Conservation (phyloP, 768 basidiomycete species). For the Lentinula detonsa region DNA sequence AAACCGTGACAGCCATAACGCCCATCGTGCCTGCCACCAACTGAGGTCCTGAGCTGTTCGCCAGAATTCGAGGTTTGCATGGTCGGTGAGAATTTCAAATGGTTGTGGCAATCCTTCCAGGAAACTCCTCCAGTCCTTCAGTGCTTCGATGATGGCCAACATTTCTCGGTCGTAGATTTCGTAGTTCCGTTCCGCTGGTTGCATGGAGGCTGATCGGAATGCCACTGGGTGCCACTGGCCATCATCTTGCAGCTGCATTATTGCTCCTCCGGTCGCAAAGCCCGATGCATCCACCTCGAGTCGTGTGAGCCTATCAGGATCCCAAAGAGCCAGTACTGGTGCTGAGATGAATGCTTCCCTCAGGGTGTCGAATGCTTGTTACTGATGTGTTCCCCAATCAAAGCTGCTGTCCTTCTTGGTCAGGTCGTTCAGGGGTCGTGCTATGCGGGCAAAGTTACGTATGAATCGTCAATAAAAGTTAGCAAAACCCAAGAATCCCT, state of each 20-base stretch:
- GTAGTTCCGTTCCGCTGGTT: background rate
- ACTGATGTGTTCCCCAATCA: background rate
- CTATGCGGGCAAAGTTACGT: too few species aligned
- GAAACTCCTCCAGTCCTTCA: conserved; percentile 8
- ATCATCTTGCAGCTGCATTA: background rate
- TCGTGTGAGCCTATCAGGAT: background rate
- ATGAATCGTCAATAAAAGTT: too few species aligned
- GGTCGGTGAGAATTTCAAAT: conserved; percentile 1
- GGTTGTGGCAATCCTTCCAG: conserved; percentile 9
- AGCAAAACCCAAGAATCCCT: too few species aligned
- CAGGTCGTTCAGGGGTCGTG: background rate
- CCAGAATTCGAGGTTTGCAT: conserved; percentile 8
- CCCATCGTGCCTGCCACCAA: conserved; percentile 8
- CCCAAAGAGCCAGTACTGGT: background rate
- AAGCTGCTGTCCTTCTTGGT: background rate
- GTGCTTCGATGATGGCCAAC: conserved; percentile 3
- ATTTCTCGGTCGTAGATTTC: conserved; percentile 12
- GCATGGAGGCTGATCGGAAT: background rate
- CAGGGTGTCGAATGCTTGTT: background rate
- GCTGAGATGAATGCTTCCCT: background rate
- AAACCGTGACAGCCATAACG: conserved; percentile 15
- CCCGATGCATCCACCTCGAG: background rate
- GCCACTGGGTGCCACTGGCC: background rate
- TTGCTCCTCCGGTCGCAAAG: background rate
- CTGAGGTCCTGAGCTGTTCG: conserved; percentile 1